phyloP scores from a whole-genome alignment of 2,329 filamentous ascomycete genomes.

The Hypoxylon sp. region DNA sequence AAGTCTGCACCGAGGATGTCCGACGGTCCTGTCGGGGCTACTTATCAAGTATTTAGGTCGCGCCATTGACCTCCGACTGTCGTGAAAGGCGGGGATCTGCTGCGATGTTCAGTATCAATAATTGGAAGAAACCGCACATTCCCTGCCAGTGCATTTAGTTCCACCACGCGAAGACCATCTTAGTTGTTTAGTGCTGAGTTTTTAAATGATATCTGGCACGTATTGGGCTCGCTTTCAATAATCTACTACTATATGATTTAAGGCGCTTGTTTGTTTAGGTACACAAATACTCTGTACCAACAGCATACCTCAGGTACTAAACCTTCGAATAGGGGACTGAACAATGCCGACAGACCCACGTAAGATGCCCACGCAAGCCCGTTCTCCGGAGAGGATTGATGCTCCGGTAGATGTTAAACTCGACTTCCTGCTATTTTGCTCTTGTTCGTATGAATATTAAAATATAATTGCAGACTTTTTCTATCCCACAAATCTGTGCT shows the following conservation, averaged over 20 bases:
- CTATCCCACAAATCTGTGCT: neutral
- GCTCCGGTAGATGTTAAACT: constrained; percentile 30
- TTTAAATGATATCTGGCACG: neutral
- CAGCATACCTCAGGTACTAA: neutral
- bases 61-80: constrained; percentile 16
- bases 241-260: too few relatives aligned
- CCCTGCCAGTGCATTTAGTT: constrained; percentile 8
- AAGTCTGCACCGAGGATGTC: constrained; percentile 4
- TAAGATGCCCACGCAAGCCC: constrained; percentile 8
- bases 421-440: constrained; percentile 12
- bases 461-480: neutral
- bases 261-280: too few relatives aligned
- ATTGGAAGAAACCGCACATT: neutral
- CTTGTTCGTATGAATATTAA: neutral
- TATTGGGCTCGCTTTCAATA: neutral
- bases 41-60: constrained; percentile 4
- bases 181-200: neutral
- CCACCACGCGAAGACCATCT: neutral
- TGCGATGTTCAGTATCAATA: neutral
- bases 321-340: neutral
- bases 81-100: constrained; percentile 22
- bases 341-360: neutral
- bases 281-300: neutral
- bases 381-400: constrained; percentile 24
- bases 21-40: neutral